Evolutionary conservation across 73 alveolate species (phyloP), one percentile per base, ranked within the genome.

Genomic region (Blepharisma stoltei): DNA sequence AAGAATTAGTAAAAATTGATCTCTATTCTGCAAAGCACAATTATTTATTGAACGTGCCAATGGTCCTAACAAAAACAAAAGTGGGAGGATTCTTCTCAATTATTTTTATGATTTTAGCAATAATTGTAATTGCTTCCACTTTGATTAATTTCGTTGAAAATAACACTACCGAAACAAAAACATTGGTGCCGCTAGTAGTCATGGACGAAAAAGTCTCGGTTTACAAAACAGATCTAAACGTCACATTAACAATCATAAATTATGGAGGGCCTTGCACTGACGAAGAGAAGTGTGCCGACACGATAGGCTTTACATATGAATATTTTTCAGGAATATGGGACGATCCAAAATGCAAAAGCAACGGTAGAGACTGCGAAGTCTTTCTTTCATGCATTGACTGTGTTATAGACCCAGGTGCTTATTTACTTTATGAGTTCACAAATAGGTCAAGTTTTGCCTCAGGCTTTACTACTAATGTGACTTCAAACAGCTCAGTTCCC

Each of bases 261-360:
- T 69, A 69, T 69, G 79, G 79, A 69, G 79, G 79, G 1, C 14
- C 11, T 14, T 69, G 79, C 5, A 80, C 0, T 1, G 11, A 69
- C 0, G 14, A 69, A 69, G 43, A 69, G 21, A 25, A 9, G 27
- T 44, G 55, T 46, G 32, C 9, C 5, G 79, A 69, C 2, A 18
- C 38, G 2, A 14, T 60, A 14, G 14, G 14, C 0, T 9, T 60
- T 18, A 69, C 0, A 71, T 38, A 9, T 18, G 27, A 71, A 9
- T 14, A 69, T 69, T 37, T 38, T 14, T 14, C 11, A 43, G 71
- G 21, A 9, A 1, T 80, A 1, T 25, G 14, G 4, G 14, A 11
- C 5, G 27, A 14, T 0, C 9, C 25, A 9, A 14, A 9, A 38
- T 69, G 79, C 5, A 11, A 32, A 32, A 32, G 41, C 41, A 32